Conservation (phyloP, 139 green algal species). For the Zygnema circumcarinatum region DNA sequence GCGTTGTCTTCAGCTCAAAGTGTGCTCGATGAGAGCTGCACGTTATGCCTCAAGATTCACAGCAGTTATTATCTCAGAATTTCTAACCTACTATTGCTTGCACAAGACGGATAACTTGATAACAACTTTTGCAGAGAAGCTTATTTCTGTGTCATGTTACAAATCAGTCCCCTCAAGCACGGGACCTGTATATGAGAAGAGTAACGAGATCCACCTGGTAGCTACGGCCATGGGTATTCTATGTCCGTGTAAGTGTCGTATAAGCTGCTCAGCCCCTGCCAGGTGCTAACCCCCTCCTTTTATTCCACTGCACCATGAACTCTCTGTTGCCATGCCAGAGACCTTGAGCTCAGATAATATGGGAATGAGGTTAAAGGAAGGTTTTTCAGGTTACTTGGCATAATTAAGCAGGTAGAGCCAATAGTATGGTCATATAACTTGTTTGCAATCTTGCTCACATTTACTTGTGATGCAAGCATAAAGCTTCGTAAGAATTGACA, state of each 20-base stretch:
- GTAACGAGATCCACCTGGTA: slow-evolving; percentile 70
- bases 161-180: too few relatives aligned
- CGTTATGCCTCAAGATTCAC: neutral
- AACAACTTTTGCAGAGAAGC: too few relatives aligned
- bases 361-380: too few relatives aligned
- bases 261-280: slow-evolving; percentile 67
- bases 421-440: too few relatives aligned
- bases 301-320: neutral
- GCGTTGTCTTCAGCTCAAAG: slow-evolving; percentile 81
- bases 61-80: neutral
- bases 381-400: too few relatives aligned
- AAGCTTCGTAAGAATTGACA: too few relatives aligned
- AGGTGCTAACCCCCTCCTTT: neutral
- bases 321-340: neutral
- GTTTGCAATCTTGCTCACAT: too few relatives aligned
- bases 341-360: too few relatives aligned
- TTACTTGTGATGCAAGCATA: too few relatives aligned
- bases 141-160: too few relatives aligned
- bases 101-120: neutral
- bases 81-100: neutral
- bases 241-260: slow-evolving; percentile 74
- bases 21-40: slow-evolving; percentile 64
- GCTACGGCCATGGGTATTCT: slow-evolving; percentile 77
- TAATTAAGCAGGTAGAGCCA: too few relatives aligned
- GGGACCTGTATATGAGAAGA: too few relatives aligned